A percentile compares a stretch with the other conserved stretches of the same genome.
Evolutionary conservation across 2,329 filamentous ascomycete genomes (phyloP).

Genomic region (Cryoendolithus antarcticus): DNA sequence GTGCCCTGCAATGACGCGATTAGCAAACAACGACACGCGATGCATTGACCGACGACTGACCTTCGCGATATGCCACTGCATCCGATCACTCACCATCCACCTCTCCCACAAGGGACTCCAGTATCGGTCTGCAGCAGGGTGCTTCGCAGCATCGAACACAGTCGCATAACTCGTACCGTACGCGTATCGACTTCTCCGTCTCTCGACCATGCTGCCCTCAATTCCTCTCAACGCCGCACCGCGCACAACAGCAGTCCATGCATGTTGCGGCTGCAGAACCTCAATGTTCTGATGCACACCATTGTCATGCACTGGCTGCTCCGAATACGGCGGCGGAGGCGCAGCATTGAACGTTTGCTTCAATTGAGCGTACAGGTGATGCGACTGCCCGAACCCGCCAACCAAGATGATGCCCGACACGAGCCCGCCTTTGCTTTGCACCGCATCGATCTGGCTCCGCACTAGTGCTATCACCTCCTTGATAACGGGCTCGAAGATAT

Average conservation of each 20-base stretch:
- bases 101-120: conserved; percentile 71
- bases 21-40: too few relatives aligned
- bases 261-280: conserved; percentile 71
- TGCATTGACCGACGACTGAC: conserved; percentile 16
- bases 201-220: conserved; percentile 69
- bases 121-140: conserved; percentile 60
- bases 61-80: conserved; percentile 80
- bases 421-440: conserved; percentile 26
- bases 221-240: conserved; percentile 64
- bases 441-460: conserved; percentile 32
- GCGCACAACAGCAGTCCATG: conserved; percentile 69
- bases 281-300: conserved; percentile 42
- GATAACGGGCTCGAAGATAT: conserved; percentile 56
- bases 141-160: conserved; percentile 59
- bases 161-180: conserved; percentile 75
- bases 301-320: conserved; percentile 55
- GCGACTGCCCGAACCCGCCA: conserved; percentile 66
- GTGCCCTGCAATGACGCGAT: conserved; percentile 32
- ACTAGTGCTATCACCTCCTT: conserved; percentile 47
- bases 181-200: conserved; percentile 59
- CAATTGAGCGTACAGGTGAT: conserved; percentile 57
- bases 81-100: conserved; percentile 72
- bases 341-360: conserved; percentile 51
- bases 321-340: conserved; percentile 49
- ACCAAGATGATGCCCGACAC: conserved; percentile 63